These are phyloP conservation scores for Cladosporium sp. DNA, from an alignment of 2,329 filamentous ascomycete genomes.

Conservation along the genomic window DNA sequence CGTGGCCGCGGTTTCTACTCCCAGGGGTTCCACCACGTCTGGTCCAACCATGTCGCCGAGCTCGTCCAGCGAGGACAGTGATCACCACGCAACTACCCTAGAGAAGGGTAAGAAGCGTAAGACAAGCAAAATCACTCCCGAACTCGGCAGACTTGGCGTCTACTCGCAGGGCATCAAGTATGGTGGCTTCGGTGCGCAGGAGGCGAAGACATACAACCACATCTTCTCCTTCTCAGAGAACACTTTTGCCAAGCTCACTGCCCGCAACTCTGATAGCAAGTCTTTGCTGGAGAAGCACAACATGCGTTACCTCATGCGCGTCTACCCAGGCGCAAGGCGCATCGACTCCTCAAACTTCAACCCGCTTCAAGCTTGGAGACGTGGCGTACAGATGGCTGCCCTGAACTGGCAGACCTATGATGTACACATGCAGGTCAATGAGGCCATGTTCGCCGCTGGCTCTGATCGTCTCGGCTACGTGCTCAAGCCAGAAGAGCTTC, in stretches of 20 bases:
- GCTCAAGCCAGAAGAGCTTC: conserved; percentile 81
- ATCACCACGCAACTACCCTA: conserved; percentile 55
- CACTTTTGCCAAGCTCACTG: conserved; percentile 76
- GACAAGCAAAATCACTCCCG: conserved; percentile 77
- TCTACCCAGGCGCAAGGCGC: conserved; percentile 81
- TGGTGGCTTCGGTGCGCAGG: conserved; percentile 66
- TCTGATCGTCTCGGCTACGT: conserved; percentile 87
- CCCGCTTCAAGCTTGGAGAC: conserved; percentile 86
- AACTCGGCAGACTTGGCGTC: conserved; percentile 80
- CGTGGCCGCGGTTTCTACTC: conserved; percentile 43
- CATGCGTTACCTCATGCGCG: conserved; percentile 82
- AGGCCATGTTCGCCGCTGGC: conserved; percentile 93
- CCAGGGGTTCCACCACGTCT: conserved; percentile 54
- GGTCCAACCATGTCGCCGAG: conserved; percentile 50
- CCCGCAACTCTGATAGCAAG: conserved; percentile 70
- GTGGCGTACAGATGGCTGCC: conserved; percentile 95
- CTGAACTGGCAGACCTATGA: conserved; percentile 99
- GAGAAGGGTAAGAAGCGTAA: conserved; percentile 56
- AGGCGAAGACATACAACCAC: conserved; percentile 86
- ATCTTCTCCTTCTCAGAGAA: conserved; percentile 92
- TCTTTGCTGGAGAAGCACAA: conserved; percentile 82
- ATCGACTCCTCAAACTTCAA: conserved; percentile 91
- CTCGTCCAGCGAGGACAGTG: conserved; percentile 72
- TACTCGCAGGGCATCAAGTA: conserved; percentile 77
- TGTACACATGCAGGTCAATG: conserved; percentile 89